These are phyloP conservation scores for Neopestalotiopsis sp. DNA, from an alignment of 2,329 filamentous ascomycete genomes.

Conservation along the genomic window DNA sequence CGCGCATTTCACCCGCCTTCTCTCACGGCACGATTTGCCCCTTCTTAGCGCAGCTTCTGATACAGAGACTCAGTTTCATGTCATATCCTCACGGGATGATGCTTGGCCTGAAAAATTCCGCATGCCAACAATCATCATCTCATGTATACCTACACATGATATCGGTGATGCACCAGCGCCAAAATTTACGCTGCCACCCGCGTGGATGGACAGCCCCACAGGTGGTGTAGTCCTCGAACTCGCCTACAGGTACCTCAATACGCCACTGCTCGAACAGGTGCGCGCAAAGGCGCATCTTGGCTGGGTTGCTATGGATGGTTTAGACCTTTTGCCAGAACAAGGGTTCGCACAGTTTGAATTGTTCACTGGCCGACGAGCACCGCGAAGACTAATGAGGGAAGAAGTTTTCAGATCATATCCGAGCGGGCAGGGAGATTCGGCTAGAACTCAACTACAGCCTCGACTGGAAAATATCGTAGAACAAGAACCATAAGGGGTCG, in stretches of 20 bases:
- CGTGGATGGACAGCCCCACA: conserved; percentile 75
- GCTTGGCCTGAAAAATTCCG: conserved; percentile 69
- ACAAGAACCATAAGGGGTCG: conserved; percentile 41
- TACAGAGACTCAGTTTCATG: conserved; percentile 55
- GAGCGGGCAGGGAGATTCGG: conserved; percentile 45
- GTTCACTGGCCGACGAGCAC: conserved; percentile 75
- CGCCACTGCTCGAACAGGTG: conserved; percentile 73
- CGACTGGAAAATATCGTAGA: conserved; percentile 45
- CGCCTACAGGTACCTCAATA: conserved; percentile 76
- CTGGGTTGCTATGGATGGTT: conserved; percentile 78
- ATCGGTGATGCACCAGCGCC: conserved; percentile 69
- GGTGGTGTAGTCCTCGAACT: conserved; percentile 79
- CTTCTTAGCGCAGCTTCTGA: conserved; percentile 47
- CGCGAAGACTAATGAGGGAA: conserved; percentile 72
- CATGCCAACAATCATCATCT: conserved; percentile 75
- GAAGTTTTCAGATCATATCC: conserved; percentile 60
- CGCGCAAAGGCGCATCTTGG: conserved; percentile 62
- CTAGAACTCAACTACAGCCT: conserved; percentile 46
- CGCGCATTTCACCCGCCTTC: conserved; percentile 69
- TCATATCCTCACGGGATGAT: conserved; percentile 63
- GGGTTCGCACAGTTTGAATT: conserved; percentile 83
- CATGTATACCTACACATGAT: conserved; percentile 75
- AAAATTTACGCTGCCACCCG: conserved; percentile 70
- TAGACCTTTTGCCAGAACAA: conserved; percentile 79
- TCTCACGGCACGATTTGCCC: conserved; percentile 49